These are phyloP conservation scores for Syzygium aqueum DNA, from an alignment of 345 rosid species.

Conservation along the genomic window DNA sequence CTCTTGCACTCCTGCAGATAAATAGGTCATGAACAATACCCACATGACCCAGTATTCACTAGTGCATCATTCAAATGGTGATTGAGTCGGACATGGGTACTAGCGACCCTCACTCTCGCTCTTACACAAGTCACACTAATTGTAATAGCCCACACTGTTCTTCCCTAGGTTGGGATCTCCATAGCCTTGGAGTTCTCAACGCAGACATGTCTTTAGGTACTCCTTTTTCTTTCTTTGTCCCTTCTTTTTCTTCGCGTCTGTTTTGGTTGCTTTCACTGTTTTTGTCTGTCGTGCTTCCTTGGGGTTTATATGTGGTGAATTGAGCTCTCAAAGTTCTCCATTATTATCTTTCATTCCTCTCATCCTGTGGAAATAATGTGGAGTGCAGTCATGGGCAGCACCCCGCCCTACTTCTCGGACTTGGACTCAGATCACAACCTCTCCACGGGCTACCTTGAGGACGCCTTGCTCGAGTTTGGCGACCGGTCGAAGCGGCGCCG, in stretches of 20 bases:
- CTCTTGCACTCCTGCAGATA: neutral
- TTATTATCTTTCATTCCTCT: neutral
- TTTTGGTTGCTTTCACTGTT: slow-evolving; percentile 11
- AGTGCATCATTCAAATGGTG: neutral
- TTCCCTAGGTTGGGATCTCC: slow-evolving; percentile 76
- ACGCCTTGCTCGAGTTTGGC: slow-evolving; percentile 60
- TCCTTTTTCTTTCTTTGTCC: neutral
- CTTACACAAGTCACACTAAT: neutral
- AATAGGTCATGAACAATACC: neutral
- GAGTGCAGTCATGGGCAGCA: slow-evolving; percentile 30
- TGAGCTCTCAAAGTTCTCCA: neutral
- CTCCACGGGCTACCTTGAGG: slow-evolving; percentile 89
- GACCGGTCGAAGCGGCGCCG: slow-evolving; percentile 67
- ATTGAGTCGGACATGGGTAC: neutral
- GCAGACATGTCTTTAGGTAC: slow-evolving; percentile 69
- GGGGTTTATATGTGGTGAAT: neutral
- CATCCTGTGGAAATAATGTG: neutral
- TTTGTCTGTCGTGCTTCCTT: neutral
- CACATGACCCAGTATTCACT: neutral
- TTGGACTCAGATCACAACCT: slow-evolving; percentile 29
- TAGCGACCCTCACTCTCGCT: neutral
- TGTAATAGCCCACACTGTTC: slow-evolving; percentile 1
- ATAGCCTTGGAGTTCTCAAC: slow-evolving; percentile 68
- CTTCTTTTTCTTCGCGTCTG: slow-evolving; percentile 4
- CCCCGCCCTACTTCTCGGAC: slow-evolving; percentile 24